These are phyloP conservation scores for Cadophora gregata DNA, from an alignment of 2,329 filamentous ascomycete genomes.

Conservation along the genomic window DNA sequence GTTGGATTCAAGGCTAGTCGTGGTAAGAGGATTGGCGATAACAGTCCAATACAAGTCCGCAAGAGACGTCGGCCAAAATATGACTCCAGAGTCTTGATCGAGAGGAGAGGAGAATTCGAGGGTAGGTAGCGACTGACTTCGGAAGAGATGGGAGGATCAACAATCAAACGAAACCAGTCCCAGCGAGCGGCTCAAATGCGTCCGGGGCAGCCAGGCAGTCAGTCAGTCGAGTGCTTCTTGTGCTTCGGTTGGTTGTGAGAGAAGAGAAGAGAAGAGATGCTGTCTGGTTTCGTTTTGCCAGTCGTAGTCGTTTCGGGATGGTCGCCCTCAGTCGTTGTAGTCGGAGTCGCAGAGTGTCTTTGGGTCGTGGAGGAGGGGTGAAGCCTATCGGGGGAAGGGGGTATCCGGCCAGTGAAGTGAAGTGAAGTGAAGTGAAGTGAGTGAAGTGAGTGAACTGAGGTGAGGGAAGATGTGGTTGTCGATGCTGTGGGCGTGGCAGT, in stretches of 20 bases:
- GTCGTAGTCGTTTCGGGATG: not conserved
- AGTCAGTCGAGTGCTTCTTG: not conserved
- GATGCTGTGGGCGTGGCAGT: no score
- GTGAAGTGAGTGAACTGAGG: not conserved
- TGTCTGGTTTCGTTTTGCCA: not conserved
- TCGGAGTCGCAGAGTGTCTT: not conserved
- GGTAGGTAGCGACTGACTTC: constrained; percentile 9
- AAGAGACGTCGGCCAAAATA: not conserved
- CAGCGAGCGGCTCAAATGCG: constrained; percentile 3
- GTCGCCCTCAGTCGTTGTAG: not conserved
- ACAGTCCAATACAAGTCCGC: constrained; percentile 7
- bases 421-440: not conserved
- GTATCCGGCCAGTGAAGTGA: not conserved
- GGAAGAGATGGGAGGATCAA: constrained; percentile 17
- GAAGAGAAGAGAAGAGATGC: not conserved
- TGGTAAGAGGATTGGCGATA: not conserved
- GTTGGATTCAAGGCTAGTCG: constrained; percentile 1
- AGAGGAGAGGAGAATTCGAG: not conserved
- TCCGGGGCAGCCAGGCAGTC: not conserved
- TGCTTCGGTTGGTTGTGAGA: not conserved
- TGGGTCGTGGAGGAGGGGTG: constrained; percentile 2
- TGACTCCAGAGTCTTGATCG: constrained; percentile 5
- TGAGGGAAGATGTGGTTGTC: no score
- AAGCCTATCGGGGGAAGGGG: not conserved
- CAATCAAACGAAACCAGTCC: constrained; percentile 14